Evolutionary conservation across 2,329 filamentous ascomycete genomes (phyloP).

Genomic region (Xylariaceae sp.): DNA sequence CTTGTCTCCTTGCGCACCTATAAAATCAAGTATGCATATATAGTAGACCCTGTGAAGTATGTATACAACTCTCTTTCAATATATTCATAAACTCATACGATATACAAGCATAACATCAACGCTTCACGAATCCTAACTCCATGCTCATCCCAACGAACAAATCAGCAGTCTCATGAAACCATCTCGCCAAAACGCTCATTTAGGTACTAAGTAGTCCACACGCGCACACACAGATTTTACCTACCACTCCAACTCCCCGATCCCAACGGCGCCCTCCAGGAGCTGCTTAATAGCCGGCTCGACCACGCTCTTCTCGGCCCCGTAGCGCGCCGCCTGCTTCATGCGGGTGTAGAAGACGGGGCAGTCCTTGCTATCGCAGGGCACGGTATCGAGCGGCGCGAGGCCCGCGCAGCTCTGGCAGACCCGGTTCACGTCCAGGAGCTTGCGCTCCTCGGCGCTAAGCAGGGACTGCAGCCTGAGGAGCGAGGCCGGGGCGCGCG

Average conservation of each 20-base stretch:
- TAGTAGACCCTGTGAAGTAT: no score
- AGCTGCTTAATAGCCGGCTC: constrained; percentile 41
- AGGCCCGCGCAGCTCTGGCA: constrained; percentile 81
- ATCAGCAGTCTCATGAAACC: no score
- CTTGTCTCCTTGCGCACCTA: no score
- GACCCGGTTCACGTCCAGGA: constrained; percentile 66
- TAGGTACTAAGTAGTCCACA: no score
- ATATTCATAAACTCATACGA: no score
- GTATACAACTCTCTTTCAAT: no score
- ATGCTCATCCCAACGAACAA: no score
- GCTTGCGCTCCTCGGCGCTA: constrained; percentile 63
- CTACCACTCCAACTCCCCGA: constrained; percentile 41
- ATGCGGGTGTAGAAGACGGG: constrained; percentile 84
- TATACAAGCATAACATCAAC: no score
- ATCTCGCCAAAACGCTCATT: no score
- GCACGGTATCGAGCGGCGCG: constrained; percentile 74
- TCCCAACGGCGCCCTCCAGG: constrained; percentile 32
- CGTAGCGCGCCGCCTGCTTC: constrained; percentile 58
- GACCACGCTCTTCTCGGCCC: constrained; percentile 43
- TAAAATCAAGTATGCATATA: no score
- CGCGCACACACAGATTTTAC: neutral
- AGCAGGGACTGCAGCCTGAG: constrained; percentile 65
- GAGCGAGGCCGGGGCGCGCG: constrained; percentile 61
- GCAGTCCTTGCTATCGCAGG: constrained; percentile 89
- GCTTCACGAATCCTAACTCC: no score